Conservation (phyloP, 306 rosid genomes). For the Psophocarpus tetragonolobus region DNA sequence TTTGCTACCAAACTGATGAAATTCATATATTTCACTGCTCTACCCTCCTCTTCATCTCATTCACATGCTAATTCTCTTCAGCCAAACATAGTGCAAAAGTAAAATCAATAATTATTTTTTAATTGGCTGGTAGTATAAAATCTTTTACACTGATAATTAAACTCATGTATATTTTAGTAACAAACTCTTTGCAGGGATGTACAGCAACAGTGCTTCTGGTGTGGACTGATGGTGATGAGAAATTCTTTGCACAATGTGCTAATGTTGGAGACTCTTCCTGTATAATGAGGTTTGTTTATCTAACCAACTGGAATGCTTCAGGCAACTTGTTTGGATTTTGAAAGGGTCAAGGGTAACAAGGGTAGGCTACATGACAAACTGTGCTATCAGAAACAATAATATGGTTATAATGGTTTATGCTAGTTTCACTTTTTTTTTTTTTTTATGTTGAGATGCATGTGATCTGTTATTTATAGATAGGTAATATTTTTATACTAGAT, state of each 20-base stretch:
- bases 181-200: conserved; percentile 77
- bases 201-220: conserved; percentile 95
- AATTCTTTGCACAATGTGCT: conserved; percentile 90
- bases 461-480: background rate
- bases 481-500: background rate
- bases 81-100: too few relatives aligned
- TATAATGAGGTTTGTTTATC: conserved; percentile 68
- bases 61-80: too few relatives aligned
- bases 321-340: conserved; percentile 27
- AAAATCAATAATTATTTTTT: background rate
- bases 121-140: background rate
- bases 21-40: too few relatives aligned
- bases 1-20: too few relatives aligned
- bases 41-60: too few relatives aligned
- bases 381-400: conserved; percentile 15
- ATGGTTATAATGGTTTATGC: conserved; percentile 10
- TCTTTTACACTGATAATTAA: background rate
- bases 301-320: conserved; percentile 25
- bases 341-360: conserved; percentile 29
- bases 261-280: conserved; percentile 96
- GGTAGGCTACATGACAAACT: conserved; percentile 13
- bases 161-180: background rate
- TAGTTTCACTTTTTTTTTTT: conserved; percentile 16
- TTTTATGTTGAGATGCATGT: conserved; percentile 1
- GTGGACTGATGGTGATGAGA: conserved; percentile 66